phyloP scores from a whole-genome alignment of 257 asterid species.

The Solanum paucissectum region DNA sequence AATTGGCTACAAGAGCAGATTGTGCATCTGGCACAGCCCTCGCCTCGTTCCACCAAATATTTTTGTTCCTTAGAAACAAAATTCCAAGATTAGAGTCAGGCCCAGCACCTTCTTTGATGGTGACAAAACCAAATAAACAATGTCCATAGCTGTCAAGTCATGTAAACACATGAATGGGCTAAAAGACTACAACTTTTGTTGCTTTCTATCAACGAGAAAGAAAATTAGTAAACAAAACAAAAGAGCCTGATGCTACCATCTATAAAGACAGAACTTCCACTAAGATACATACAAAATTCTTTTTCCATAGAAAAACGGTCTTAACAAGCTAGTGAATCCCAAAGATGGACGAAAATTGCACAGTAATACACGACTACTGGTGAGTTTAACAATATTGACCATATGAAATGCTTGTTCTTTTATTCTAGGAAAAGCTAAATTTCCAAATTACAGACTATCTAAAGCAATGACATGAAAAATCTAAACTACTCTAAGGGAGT shows the following conservation, averaged over 20 bases:
- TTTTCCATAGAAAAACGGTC: neutral
- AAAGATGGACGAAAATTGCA: neutral
- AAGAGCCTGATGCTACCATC: neutral
- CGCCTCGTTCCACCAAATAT: neutral
- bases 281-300: neutral
- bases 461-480: neutral
- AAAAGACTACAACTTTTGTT: neutral
- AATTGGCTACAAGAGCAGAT: neutral
- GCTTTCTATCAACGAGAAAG: neutral
- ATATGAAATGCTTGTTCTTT: neutral
- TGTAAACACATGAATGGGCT: neutral
- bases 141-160: neutral
- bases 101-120: neutral
- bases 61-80: neutral
- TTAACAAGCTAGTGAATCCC: neutral
- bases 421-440: neutral
- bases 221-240: neutral
- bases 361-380: neutral
- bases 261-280: neutral
- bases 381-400: neutral
- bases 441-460: neutral
- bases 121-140: neutral
- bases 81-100: neutral
- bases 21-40: neutral
- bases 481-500: neutral